Percentiles rank a stretch among this genome's conserved stretches.
Conservation (phyloP, 1,139 yeast species). For the Hansenula sp. region DNA sequence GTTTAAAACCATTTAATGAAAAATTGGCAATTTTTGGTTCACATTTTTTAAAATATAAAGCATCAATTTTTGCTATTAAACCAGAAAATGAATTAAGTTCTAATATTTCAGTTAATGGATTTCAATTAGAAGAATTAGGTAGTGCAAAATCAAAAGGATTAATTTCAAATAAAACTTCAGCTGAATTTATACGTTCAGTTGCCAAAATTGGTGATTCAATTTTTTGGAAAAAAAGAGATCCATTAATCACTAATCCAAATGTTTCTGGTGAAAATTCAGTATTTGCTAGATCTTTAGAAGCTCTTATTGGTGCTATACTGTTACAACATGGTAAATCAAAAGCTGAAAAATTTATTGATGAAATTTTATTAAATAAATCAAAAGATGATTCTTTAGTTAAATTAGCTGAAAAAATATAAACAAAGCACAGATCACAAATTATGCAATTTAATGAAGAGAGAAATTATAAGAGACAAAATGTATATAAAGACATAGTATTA, state of each 20-base stretch:
- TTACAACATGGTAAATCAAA: constrained; percentile 58
- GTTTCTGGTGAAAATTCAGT: constrained; percentile 54
- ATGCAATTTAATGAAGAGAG: too few relatives aligned
- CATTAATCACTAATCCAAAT: constrained; percentile 44
- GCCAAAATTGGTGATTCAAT: constrained; percentile 48
- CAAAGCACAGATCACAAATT: too few relatives aligned
- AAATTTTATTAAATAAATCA: constrained; percentile 32
- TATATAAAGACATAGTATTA: too few relatives aligned
- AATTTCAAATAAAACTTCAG: constrained; percentile 45
- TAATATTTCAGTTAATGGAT: constrained; percentile 34
- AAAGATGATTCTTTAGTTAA: constrained; percentile 14
- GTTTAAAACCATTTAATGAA: constrained; percentile 83
- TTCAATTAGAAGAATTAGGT: constrained; percentile 64
- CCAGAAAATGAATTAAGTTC: constrained; percentile 1
- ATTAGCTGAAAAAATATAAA: constrained; percentile 7
- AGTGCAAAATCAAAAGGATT: constrained; percentile 47
- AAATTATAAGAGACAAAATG: too few relatives aligned
- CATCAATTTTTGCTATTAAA: constrained; percentile 26
- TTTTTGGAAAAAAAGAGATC: constrained; percentile 70
- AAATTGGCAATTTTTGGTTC: constrained; percentile 76
- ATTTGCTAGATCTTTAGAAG: constrained; percentile 65
- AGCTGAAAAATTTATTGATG: constrained; percentile 53
- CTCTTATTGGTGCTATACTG: constrained; percentile 78
- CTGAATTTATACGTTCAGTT: constrained; percentile 48
- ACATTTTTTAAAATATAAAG: constrained; percentile 58